Percentiles rank a stretch among this genome's conserved stretches.
Evolutionary conservation across 768 basidiomycete species (phyloP).

Genomic region (Termitomyces sp.): DNA sequence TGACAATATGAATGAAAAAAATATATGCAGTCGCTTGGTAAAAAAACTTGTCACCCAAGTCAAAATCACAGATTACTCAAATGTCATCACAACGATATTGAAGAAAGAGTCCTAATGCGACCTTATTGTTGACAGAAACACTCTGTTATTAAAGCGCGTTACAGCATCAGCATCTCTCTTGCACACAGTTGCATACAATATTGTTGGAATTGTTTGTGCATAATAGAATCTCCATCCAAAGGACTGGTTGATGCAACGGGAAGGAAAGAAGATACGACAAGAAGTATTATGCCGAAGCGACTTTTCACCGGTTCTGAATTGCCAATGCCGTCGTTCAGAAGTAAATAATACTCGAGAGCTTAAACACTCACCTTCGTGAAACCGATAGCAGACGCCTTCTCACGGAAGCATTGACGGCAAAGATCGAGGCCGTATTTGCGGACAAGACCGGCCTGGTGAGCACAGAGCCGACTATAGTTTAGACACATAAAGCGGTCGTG

Average conservation of each 20-base stretch:
- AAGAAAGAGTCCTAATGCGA: neutral
- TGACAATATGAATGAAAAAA: neutral
- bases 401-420: conserved; percentile 98
- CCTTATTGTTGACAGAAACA: neutral
- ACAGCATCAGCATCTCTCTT: neutral
- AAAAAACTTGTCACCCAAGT: neutral
- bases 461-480: conserved; percentile 77
- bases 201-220: conserved; percentile 6
- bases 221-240: conserved; percentile 15
- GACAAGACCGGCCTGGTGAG: conserved; percentile 96
- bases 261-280: neutral
- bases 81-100: neutral
- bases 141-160: neutral
- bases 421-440: conserved; percentile 96
- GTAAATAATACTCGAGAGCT: neutral
- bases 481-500: neutral
- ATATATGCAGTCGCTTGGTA: neutral
- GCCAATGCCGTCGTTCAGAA: neutral
- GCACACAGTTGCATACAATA: neutral
- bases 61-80: neutral
- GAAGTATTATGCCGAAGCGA: neutral
- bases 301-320: conserved; percentile 40
- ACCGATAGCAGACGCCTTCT: conserved; percentile 89
- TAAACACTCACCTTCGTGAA: conserved; percentile 78
- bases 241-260: conserved; percentile 2